Evolutionary conservation across 2,329 filamentous ascomycete species (phyloP), one percentile per base, ranked within the genome.

Genomic region (Penicillium sp.): DNA sequence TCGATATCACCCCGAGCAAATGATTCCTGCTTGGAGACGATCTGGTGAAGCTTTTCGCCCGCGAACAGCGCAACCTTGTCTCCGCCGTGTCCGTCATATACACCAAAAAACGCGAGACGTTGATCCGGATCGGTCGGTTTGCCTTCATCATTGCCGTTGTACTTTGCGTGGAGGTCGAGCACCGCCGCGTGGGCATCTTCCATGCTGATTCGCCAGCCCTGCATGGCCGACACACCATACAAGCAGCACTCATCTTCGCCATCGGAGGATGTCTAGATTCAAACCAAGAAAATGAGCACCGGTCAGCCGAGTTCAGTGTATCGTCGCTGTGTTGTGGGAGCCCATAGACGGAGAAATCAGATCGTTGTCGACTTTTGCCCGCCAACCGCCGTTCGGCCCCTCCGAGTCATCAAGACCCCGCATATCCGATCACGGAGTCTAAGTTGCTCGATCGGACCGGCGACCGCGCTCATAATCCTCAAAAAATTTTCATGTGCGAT

Each of bases 171-270:
- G 52, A 96, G 79, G 67, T 96, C 86, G 62, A 98, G 84, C 35
- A 96, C 72, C 39, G 85, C 78, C 45, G 85, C 86, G 71, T 98
- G 92, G 48, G 92, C 82, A 65, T 98, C 92, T 68, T 98, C 92
- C 92, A 98, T 98, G 74, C 86, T 95, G 71, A 98, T 96, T 72
- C 92, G 85, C 92, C 92, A 98, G 74, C 92, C 92, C 71, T 98
- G 92, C 92, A 98, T 98, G 69, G 88, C 88, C 52, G 92, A 98
- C 52, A 96, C 81, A 62, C 92, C 92, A 68, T 85, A 98, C 63
- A 92, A 70, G 63, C 95, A 80, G 63, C 86, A 82, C 51, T 94
- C 88, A 85, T 96, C 89, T 71, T 87, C 82, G 69, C 89, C 89
- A 63, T 81, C 81, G 65, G 84, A 82, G 60, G 92, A 98, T 70